These are phyloP conservation scores for Ogataea trehalophila DNA, from an alignment of 805 yeast species.

Conservation along the genomic window DNA sequence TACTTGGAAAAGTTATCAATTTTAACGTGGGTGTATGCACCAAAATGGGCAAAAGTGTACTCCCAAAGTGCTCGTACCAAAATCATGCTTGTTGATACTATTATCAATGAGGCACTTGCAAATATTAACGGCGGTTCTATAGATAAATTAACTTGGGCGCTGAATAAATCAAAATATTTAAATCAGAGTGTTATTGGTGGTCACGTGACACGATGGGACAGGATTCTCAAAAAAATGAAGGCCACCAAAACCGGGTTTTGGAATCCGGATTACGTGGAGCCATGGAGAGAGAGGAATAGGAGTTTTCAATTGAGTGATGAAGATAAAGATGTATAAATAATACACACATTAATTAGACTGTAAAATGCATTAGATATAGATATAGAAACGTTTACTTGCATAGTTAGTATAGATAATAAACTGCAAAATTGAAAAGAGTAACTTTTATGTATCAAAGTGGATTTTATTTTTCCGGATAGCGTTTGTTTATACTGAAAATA, in stretches of 20 bases:
- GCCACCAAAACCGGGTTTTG: slow-evolving; percentile 22
- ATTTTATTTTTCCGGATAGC: no score
- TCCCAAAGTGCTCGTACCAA: slow-evolving; percentile 12
- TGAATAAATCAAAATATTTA: slow-evolving; percentile 13
- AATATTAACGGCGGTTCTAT: slow-evolving; percentile 16
- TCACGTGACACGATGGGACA: slow-evolving; percentile 19
- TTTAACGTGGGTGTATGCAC: slow-evolving; percentile 12
- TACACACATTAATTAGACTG: no score
- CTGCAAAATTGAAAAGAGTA: no score
- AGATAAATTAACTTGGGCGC: slow-evolving; percentile 22
- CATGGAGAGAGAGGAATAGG: background rate
- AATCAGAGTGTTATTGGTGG: slow-evolving; percentile 1
- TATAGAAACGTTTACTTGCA: no score
- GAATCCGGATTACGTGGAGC: slow-evolving; percentile 4
- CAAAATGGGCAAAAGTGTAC: slow-evolving; percentile 5
- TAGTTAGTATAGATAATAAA: no score
- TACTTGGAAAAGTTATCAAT: slow-evolving; percentile 21
- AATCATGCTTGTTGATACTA: slow-evolving; percentile 16
- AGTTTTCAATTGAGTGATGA: no score
- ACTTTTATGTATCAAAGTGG: no score
- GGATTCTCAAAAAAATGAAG: slow-evolving; percentile 19
- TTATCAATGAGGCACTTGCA: slow-evolving; percentile 18
- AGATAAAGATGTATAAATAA: no score
- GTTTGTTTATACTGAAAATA: no score
- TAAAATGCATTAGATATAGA: no score